Evolutionary conservation across 225 moss, liverwort and hornwort species (phyloP).

Genomic region (Bryum argenteum): DNA sequence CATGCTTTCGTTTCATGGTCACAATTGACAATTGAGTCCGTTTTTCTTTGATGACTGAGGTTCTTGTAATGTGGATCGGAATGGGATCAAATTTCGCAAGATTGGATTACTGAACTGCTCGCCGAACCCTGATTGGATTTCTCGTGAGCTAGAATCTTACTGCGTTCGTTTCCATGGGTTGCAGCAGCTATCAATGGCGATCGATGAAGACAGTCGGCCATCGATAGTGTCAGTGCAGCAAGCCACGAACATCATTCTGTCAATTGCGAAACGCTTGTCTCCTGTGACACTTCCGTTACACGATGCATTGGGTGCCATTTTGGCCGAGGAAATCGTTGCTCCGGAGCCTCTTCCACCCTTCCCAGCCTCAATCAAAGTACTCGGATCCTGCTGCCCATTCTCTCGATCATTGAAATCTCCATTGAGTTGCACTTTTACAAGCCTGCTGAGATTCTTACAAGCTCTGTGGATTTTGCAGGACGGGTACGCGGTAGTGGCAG

Average conservation of each 20-base stretch:
- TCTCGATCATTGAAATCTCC: too few species aligned
- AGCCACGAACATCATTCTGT: constrained; percentile 72
- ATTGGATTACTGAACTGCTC: not conserved
- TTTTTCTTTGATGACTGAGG: too few species aligned
- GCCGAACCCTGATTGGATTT: not conserved
- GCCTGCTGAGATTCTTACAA: not conserved
- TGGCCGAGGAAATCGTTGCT: constrained; percentile 77
- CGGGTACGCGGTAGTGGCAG: constrained; percentile 90
- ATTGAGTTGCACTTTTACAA: not conserved
- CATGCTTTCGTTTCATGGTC: too few species aligned
- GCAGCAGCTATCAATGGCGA: constrained; percentile 45
- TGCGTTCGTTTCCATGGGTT: not conserved
- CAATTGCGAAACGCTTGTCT: constrained; percentile 57
- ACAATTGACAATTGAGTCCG: too few species aligned
- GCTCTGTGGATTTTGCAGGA: constrained; percentile 73
- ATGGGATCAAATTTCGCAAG: too few species aligned
- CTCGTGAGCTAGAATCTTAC: not conserved
- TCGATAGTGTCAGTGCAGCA: constrained; percentile 73
- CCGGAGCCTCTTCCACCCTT: constrained; percentile 89
- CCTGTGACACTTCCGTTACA: constrained; percentile 61
- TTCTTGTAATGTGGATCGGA: not conserved
- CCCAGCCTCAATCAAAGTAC: constrained; percentile 85
- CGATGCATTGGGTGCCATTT: constrained; percentile 61
- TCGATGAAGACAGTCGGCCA: constrained; percentile 39
- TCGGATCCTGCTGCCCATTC: too few species aligned